Evolutionary conservation across 2,329 filamentous ascomycete genomes (phyloP), one percentile per base, ranked within the genome.

Genomic region (Fusarium chlamydosporum): DNA sequence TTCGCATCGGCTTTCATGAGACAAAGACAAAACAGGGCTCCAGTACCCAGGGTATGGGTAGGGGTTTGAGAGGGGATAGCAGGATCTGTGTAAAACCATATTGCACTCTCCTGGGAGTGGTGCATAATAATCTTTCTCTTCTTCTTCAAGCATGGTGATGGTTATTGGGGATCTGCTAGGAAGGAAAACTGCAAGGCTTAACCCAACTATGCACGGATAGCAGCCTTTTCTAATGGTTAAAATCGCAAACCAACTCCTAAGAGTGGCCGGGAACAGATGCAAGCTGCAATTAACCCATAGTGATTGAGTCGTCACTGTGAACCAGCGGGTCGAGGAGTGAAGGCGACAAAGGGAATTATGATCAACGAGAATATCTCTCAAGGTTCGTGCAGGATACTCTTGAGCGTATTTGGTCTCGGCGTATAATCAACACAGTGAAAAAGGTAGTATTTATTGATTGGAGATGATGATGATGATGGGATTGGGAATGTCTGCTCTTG

Each of bases 401-500:
- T 23, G 23, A 23, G 23, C 6, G 23, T 23, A 23, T 6, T 23
- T 6, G 23, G 23, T 23, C 23, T 23, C 23, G 6, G 23, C 23
- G 31, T 23, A 8, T 4, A 26, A 16, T 9, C n/a, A 45, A 13
- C 16, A 29, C 26, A 45, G 6, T 16, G 20, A 8, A 29, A 45
- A 29, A 23, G 23, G 23, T 23, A 6, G 4, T 23, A 23, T 23
- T 23, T 23, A 23, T 23, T 23, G 5, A 4, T 23, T 23, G 23
- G 4, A 4, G 23, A 9, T 16, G 18, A 35, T 15, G 41, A 41
- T 41, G 20, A 18, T 45, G 29, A 26, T 48, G 23, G 6, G 29
- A 26, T 48, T 61, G 48, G 48, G 16, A 53, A 72, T 71, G 33
- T 40, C 69, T 67, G 72, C 31, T 8, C 18, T 70, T 68, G 45